Conservation (phyloP, 2,329 filamentous ascomycete species). For the Pestalotiopsis sp. region DNA sequence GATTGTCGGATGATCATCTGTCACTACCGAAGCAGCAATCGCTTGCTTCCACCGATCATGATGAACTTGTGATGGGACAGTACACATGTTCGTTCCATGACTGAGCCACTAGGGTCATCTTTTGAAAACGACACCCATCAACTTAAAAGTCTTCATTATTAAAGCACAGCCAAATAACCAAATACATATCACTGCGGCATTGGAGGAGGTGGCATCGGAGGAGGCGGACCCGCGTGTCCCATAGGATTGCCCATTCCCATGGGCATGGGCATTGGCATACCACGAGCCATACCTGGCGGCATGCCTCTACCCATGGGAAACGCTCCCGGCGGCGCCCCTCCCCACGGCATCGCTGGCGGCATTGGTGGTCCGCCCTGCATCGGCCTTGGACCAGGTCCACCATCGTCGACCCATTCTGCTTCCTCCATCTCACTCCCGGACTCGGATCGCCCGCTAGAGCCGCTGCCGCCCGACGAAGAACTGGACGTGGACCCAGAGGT, state of each 20-base stretch:
- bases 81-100: not conserved
- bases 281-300: slow-evolving; percentile 15
- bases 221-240: slow-evolving; percentile 25
- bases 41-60: not conserved
- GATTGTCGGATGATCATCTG: slow-evolving; percentile 3
- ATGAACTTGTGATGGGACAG: too few relatives aligned
- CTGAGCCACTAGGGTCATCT: too few relatives aligned
- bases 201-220: slow-evolving; percentile 17
- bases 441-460: not conserved
- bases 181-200: not conserved
- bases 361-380: not conserved
- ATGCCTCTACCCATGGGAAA: slow-evolving; percentile 11
- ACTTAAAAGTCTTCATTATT: too few relatives aligned
- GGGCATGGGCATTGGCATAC: slow-evolving; percentile 4
- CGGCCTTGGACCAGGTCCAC: not conserved
- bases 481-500: not conserved
- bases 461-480: not conserved
- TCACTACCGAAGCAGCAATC: not conserved
- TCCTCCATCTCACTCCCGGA: slow-evolving; percentile 8
- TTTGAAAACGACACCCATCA: too few relatives aligned
- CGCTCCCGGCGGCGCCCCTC: slow-evolving; percentile 1
- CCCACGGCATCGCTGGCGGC: not conserved
- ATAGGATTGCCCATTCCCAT: slow-evolving; percentile 6
- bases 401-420: not conserved
- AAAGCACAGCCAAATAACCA: too few relatives aligned